Conservation (phyloP, 1,139 yeast species). For the Groenewaldozyma auringiensis region DNA sequence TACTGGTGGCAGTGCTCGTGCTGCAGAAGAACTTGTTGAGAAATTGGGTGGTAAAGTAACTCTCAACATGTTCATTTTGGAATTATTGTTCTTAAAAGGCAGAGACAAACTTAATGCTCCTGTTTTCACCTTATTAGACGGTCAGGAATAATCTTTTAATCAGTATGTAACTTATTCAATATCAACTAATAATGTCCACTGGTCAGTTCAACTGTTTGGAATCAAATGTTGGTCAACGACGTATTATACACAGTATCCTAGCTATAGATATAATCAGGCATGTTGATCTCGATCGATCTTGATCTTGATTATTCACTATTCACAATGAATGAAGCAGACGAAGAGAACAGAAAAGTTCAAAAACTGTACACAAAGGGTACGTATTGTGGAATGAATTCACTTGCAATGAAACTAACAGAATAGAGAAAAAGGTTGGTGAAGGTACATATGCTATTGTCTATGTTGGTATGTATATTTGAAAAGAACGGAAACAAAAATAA, state of each 20-base stretch:
- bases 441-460: conserved; percentile 98
- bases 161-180: not conserved
- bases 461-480: conserved; percentile 47
- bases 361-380: conserved; percentile 28
- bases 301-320: no score
- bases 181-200: no score
- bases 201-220: no score
- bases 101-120: conserved; percentile 81
- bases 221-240: no score
- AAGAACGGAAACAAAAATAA: not conserved
- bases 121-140: conserved; percentile 77
- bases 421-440: conserved; percentile 87
- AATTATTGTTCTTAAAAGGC: conserved; percentile 90
- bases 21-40: conserved; percentile 80
- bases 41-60: conserved; percentile 60
- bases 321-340: conserved; percentile 12
- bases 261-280: no score
- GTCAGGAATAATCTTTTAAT: conserved; percentile 43
- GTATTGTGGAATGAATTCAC: not conserved
- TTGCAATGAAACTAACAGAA: conserved; percentile 10
- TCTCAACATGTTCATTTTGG: conserved; percentile 85
- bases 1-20: conserved; percentile 93
- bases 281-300: no score
- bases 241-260: no score
- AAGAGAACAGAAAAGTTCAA: conserved; percentile 18